Base-by-base conservation (phyloP, 1,284 basidiomycete genomes). In the Cryptococcus depauperatus region DNA sequence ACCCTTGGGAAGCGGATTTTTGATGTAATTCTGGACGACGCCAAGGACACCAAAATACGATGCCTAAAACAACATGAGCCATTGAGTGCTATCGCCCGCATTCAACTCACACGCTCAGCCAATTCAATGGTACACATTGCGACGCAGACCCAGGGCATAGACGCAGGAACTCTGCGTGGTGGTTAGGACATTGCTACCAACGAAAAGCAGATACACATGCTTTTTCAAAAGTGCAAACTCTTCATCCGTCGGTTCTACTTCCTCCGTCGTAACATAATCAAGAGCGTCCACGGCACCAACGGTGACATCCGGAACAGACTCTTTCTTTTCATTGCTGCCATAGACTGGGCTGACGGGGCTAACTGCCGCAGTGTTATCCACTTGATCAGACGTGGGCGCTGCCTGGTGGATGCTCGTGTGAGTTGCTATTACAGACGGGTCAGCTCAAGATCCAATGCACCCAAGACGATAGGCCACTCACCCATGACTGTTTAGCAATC, bases 211-310 rank as follows among this genome's bases (percentile, higher is more conserved):
- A 18, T 11, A 42, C 18, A 44, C 53, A 46, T 44, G 47, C 48
- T 61, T 58, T 38, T 57, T 43, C 29, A 60, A 30, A 16, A 52
- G 50, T 25, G 27, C 19, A 8, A 45, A 44, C 25, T 58, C 56
- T 43, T 85, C 79, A 23, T 79, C 78, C 2, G 83, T 83, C 3
- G 85, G 85, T 50, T 80, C 78, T 48, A 77, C 75, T 41, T 81
- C 74, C 19, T 77, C 78, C n/a, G 7, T 6, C 16, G 27, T 38
- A 19, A 48, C 37, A 37, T 46, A 52, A 37, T 74, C 71, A 19
- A 60, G 50, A 26, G 56, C 58, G 13, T 50, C 51, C 3, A 44
- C 37, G 16, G 41, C 44, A n/a, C 27, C 42, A 30, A 52, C 51
- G n/a, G 43, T 39, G 23, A 51, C 46, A 13, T 55, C 46, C 41